Evolutionary conservation across 73 alveolate species (phyloP), one percentile per base, ranked within the genome.

Genomic region (Breviolum minutum): DNA sequence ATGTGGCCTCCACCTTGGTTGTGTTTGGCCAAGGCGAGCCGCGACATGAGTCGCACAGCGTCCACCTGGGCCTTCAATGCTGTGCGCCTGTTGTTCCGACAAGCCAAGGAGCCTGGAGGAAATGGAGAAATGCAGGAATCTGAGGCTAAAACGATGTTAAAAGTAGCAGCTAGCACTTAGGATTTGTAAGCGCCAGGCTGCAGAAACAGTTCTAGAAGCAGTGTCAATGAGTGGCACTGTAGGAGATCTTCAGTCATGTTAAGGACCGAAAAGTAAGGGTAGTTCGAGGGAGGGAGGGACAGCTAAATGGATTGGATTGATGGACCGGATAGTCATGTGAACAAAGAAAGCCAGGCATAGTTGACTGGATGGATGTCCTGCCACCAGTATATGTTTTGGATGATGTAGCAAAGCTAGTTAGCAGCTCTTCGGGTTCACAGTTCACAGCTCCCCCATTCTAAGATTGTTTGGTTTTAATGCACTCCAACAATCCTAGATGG

Each of bases 1-100:
- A 14, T 22, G 77, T 68, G 77, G 77, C 24, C 77, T 17, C 24
- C 77, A 68, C 77, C 77, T 40, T 40, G 54, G 54, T 40, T 40
- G 54, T 40, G 54, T 40, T 0, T 40, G 5, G 20, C 63, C 54
- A 54, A 82, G 91, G 94, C 94, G 30, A 85, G 94, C 79, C 63
- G 94, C 22, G 94, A 85, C 63, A 85, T 85, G 94, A 85, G 94
- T 62, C 76, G 94, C 94, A 85, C 94, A 7, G 94, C 94, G 11
- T 62, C 94, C 27, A 85, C 94, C 61, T 85, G 94, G 94, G 94
- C 94, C 94, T 85, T 85, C 94, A 85, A 85, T 27, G 94, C 94
- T 12, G 94, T 85, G n/a, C 76, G 94, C 48, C 29, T 85, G 94
- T 63, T 85, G 62, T 85, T 85, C 19, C 76, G 94, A 60, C 94